Conservation (phyloP, 164 flowering plant species). For the Nymphaea thermarum region DNA sequence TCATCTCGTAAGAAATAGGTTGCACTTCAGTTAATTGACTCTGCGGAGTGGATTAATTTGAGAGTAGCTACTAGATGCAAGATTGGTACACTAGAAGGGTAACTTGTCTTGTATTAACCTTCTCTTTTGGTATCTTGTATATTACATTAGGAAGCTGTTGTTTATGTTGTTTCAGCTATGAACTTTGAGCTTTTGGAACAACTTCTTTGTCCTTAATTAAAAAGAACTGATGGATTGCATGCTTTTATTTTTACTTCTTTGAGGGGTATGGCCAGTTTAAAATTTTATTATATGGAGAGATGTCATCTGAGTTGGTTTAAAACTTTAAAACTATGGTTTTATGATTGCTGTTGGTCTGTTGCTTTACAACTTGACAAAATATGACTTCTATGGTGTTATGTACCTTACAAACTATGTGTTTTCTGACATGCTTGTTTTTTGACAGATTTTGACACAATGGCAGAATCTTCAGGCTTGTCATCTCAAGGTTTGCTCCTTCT, state of each 20-base stretch:
- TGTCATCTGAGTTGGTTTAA: too few species aligned
- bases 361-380: neutral
- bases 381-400: neutral
- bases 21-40: too few species aligned
- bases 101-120: neutral
- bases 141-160: neutral
- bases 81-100: neutral
- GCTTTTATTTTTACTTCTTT: neutral
- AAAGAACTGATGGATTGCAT: neutral
- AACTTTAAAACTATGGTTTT: too few species aligned
- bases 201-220: too few species aligned
- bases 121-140: neutral
- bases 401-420: neutral
- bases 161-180: neutral
- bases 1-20: too few species aligned
- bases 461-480: neutral
- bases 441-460: neutral
- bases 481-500: neutral
- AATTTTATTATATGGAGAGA: too few species aligned
- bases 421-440: neutral
- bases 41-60: neutral
- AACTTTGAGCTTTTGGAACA: neutral
- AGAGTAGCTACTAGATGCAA: neutral
- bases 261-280: too few species aligned
- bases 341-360: neutral